Evolutionary conservation across 176 grass and related monocot genomes (phyloP).

Genomic region (Leersia perrieri): DNA sequence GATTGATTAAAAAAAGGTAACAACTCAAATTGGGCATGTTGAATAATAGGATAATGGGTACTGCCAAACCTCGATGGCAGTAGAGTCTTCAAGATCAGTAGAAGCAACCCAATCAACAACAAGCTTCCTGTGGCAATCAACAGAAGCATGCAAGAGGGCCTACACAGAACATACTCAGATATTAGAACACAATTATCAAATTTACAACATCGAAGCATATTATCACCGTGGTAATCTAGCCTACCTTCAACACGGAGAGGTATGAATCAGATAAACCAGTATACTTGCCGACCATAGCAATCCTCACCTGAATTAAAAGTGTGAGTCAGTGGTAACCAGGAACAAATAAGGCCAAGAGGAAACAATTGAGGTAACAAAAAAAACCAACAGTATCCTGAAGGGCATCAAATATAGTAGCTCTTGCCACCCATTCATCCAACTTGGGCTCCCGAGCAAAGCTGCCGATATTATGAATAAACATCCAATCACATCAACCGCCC

Average conservation of each 20-base stretch:
- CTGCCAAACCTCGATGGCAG: constrained; percentile 47
- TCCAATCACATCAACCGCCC: background rate
- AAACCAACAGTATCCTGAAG: constrained; percentile 61
- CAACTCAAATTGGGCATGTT: background rate
- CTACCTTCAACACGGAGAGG: constrained; percentile 70
- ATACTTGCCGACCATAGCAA: constrained; percentile 80
- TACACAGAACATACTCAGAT: constrained; percentile 21
- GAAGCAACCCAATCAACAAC: constrained; percentile 77
- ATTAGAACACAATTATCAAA: background rate
- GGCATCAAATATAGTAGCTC: constrained; percentile 49
- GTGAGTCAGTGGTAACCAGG: constrained; percentile 21
- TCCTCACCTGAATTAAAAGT: constrained; percentile 48
- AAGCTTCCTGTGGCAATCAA: constrained; percentile 68
- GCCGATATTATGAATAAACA: constrained; percentile 4
- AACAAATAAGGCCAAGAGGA: background rate
- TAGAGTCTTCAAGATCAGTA: constrained; percentile 65
- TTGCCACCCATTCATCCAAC: constrained; percentile 60
- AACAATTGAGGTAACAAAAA: constrained; percentile 13
- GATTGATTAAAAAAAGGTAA: constrained; percentile 23
- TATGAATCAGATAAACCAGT: constrained; percentile 75
- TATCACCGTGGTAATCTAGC: background rate
- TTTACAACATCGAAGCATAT: background rate
- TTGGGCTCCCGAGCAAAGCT: constrained; percentile 49
- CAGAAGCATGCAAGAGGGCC: constrained; percentile 82
- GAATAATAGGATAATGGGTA: background rate